Base-by-base conservation (phyloP, 148 eudicot species). In the Rheum nobile region DNA sequence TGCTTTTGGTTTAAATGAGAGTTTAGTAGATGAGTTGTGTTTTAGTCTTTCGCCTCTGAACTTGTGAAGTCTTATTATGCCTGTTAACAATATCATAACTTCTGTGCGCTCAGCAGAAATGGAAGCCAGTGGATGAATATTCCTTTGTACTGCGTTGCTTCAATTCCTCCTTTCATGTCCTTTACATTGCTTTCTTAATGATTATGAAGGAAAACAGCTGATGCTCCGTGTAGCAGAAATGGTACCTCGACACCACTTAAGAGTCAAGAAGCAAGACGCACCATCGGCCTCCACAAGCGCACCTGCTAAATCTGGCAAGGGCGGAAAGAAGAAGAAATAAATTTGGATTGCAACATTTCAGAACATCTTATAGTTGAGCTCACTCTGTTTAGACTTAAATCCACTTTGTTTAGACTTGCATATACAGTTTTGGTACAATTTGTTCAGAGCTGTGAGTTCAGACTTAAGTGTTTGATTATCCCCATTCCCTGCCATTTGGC, bases 221-320 rank as follows among this genome's bases (percentile, higher is more conserved):
- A 74, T 74, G 76, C 10, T 74, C n/a, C 76, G 70, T 34, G 73
- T 91, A 48, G 93, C 97, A 21, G 91, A 91, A 79, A 61, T 91
- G 82, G 97, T 91, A 44, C 93, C 90, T 4, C 82, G 86, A 69
- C 97, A 91, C 76, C 82, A 81, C n/a, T 91, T 89, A 71, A 86
- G 97, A 82, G 74, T 82, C 54, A 91, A 87, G 82, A 91, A 89
- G 81, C 90, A 78, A 75, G 91, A 91, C 77, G 73, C 88, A 21
- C 80, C 87, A 6, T 34, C 83, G 6, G 79, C 77, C 63, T 83
- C 86, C 12, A 75, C 81, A 38, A 80, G 34, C 31, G 78, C 79
- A 43, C 79, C 86, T 69, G 81, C 86, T n/a, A 80, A 80, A 73
- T 75, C 86, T 24, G 79, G 83, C 71, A 83, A 83, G 72, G 83